Evolutionary conservation across 2,329 filamentous ascomycete species (phyloP).

Genomic region (Calonectria pseudoreteaudii): DNA sequence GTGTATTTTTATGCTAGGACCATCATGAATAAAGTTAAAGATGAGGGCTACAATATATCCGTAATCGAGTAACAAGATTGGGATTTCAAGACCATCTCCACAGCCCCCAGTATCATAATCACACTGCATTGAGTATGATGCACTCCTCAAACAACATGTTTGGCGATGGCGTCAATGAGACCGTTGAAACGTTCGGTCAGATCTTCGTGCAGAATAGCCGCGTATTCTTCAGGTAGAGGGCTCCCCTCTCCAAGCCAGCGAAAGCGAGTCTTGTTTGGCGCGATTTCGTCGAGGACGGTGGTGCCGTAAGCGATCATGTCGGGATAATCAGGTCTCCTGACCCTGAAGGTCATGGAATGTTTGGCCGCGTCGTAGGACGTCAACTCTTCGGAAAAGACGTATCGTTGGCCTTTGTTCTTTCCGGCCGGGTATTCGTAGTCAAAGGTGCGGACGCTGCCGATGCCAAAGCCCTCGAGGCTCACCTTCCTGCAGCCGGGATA

Average conservation of each 20-base stretch:
- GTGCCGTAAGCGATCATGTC: slow-evolving; percentile 14
- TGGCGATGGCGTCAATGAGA: not conserved
- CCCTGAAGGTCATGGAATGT: slow-evolving; percentile 11
- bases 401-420: slow-evolving; percentile 5
- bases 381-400: slow-evolving; percentile 8
- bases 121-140: not conserved
- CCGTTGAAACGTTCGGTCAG: not conserved
- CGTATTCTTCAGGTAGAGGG: not conserved
- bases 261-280: slow-evolving; percentile 1
- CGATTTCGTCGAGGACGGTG: not conserved
- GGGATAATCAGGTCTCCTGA: slow-evolving; percentile 7
- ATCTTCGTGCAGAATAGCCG: not conserved
- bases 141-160: not conserved
- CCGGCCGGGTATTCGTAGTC: slow-evolving; percentile 11
- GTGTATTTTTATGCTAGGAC: not conserved
- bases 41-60: not conserved
- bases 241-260: not conserved
- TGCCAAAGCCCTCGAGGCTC: not conserved
- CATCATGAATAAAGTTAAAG: not conserved
- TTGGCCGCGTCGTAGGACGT: not conserved
- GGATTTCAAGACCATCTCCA: not conserved
- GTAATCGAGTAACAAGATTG: not conserved
- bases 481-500: slow-evolving; percentile 3
- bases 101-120: not conserved
- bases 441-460: slow-evolving; percentile 8